Conservation (phyloP, 768 basidiomycete genomes). For the Nevesoporus exiguus region DNA sequence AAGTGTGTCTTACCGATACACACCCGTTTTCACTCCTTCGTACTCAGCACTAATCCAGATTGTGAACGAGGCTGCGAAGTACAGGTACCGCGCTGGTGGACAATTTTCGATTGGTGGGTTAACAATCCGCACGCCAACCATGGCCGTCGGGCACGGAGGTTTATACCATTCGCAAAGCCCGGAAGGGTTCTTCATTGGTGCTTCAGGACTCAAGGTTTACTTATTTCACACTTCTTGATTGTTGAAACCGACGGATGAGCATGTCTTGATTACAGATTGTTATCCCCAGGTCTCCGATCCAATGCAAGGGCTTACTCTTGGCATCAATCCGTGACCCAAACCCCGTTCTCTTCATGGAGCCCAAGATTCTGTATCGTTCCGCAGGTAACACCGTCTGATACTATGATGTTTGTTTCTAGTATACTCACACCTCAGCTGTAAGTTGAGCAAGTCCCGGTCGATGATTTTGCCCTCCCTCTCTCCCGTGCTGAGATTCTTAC, state of each 20-base stretch:
- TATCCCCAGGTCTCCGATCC: constrained; percentile 91
- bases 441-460: constrained; percentile 91
- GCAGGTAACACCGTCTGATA: constrained; percentile 45
- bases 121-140: constrained; percentile 82
- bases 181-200: constrained; percentile 92
- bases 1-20: constrained; percentile 43
- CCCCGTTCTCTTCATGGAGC: constrained; percentile 94
- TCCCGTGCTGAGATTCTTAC: constrained; percentile 74
- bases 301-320: constrained; percentile 91
- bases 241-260: not conserved
- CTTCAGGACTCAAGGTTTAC: constrained; percentile 78
- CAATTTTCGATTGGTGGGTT: constrained; percentile 77
- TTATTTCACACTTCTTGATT: not conserved
- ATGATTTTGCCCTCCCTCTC: constrained; percentile 83
- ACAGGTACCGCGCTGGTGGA: constrained; percentile 86
- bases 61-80: constrained; percentile 94
- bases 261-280: constrained; percentile 46
- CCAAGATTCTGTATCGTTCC: constrained; percentile 89
- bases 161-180: constrained; percentile 95
- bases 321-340: constrained; percentile 89
- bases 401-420: not conserved
- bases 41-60: constrained; percentile 44
- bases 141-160: constrained; percentile 91
- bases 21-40: not conserved
- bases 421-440: constrained; percentile 5